Evolutionary conservation across 345 rosid species (phyloP).

Genomic region (Jatropha curcas): DNA sequence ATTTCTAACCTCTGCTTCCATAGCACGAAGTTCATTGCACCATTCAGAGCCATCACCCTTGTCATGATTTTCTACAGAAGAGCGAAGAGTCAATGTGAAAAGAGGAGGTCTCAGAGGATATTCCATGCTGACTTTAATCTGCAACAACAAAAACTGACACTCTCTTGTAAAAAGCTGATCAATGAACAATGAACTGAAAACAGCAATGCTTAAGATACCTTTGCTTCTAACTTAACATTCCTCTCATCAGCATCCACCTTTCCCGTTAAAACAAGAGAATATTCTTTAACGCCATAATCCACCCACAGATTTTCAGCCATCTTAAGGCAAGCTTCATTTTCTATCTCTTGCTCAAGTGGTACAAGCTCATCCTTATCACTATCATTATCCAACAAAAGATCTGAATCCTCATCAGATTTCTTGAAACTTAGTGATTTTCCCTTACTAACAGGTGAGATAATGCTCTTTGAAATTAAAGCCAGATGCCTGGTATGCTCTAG

Average conservation of each 20-base stretch:
- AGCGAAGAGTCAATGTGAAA: constrained; percentile 53
- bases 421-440: constrained; percentile 68
- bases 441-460: constrained; percentile 57
- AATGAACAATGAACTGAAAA: constrained; percentile 18
- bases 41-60: constrained; percentile 40
- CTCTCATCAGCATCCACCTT: constrained; percentile 44
- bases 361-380: constrained; percentile 76
- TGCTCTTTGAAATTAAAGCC: constrained; percentile 74
- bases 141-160: constrained; percentile 32
- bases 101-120: constrained; percentile 88
- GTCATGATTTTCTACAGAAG: constrained; percentile 36
- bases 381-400: constrained; percentile 67
- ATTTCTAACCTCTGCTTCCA: constrained; percentile 95
- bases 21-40: constrained; percentile 76
- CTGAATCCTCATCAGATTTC: constrained; percentile 67
- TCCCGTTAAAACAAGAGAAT: constrained; percentile 56
- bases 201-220: constrained; percentile 42
- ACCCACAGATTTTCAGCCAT: constrained; percentile 64
- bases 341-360: constrained; percentile 42
- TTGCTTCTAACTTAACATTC: constrained; percentile 66
- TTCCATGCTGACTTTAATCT: constrained; percentile 78
- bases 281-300: constrained; percentile 65
- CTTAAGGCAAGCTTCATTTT: constrained; percentile 35
- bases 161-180: constrained; percentile 6
- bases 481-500: constrained; percentile 66